These are phyloP conservation scores for Lasiodiplodia citricola DNA, from an alignment of 2,329 filamentous ascomycete species.

Conservation along the genomic window DNA sequence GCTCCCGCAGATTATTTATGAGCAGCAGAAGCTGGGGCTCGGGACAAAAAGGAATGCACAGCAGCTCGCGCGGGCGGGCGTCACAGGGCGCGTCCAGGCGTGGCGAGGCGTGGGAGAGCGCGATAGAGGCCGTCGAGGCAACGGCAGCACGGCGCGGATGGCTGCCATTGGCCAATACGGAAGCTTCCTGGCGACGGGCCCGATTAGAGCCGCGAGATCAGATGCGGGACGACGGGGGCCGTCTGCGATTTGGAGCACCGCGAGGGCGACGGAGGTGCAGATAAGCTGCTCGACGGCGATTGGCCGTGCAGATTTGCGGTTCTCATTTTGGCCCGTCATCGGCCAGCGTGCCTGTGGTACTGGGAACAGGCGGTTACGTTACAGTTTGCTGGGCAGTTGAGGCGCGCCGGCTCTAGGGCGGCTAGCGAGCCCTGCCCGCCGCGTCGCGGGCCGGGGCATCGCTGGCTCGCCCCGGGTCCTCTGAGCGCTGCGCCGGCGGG, in stretches of 20 bases:
- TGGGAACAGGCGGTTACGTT: conserved; percentile 25
- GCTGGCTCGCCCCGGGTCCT: not conserved
- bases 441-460: too few relatives aligned
- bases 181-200: conserved; percentile 17
- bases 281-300: conserved; percentile 23
- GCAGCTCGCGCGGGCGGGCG: conserved; percentile 8
- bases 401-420: conserved; percentile 8
- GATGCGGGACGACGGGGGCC: conserved; percentile 24
- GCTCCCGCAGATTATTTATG: conserved; percentile 25
- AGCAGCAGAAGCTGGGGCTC: conserved; percentile 23
- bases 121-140: conserved; percentile 3
- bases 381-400: conserved; percentile 25
- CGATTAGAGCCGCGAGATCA: conserved; percentile 27
- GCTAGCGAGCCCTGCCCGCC: not conserved
- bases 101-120: conserved; percentile 20
- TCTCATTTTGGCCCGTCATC: conserved; percentile 26
- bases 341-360: conserved; percentile 14
- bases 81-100: conserved; percentile 21
- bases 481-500: conserved; percentile 3
- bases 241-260: conserved; percentile 14
- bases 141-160: conserved; percentile 3
- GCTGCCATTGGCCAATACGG: conserved; percentile 15
- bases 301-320: conserved; percentile 18
- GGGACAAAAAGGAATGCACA: conserved; percentile 29
- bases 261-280: conserved; percentile 7